Evolutionary conservation across 768 basidiomycete species (phyloP), one percentile per base, ranked within the genome.

Genomic region (Daedaleopsis sinensis): DNA sequence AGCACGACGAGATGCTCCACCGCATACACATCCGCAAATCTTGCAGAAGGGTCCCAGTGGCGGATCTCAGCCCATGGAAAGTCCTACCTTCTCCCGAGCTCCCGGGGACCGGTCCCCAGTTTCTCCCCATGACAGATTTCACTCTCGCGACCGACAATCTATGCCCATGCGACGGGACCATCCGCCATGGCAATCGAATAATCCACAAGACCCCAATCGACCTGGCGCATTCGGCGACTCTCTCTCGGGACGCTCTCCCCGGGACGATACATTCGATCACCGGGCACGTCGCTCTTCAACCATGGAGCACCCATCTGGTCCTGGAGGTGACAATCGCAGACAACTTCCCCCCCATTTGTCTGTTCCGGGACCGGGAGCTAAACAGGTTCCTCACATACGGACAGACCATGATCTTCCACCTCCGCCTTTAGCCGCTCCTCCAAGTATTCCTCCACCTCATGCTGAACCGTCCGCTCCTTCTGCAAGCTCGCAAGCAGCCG

Each of bases 261-360:
- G 57, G n/a, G 62, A 67, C 18, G 63, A 32, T 19, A 36, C 52
- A 10, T 59, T 52, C 35, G 58, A 64, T 10, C 62, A 54, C 49
- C 59, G 48, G 19, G 42, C 16, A 18, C 65, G 49, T 18, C 62
- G 54, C 21, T 59, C 52, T 15, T 46, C 58, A 38, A 39, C 36
- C 10, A n/a, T 52, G 10, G 51, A 53, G 18, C 46, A 42, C 5
- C 58, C 57, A 9, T 42, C 50, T 9, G 42, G 13, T 27, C 46
- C 52, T 2, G 35, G 8, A 18, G 42, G 13, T 21, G 58, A 59
- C n/a, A 42, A 55, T 43, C 58, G 62, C 12, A 51, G 86, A 36
- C 85, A 86, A 63, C 68, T 84, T 1, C 87, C 87, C 5, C 85
- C 87, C 13, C 88, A 87, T 70, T 70, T 88, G 42, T 71, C 79